These are phyloP conservation scores for Globisporangium radiosum DNA, from an alignment of 352 stramenopile species.

Conservation along the genomic window DNA sequence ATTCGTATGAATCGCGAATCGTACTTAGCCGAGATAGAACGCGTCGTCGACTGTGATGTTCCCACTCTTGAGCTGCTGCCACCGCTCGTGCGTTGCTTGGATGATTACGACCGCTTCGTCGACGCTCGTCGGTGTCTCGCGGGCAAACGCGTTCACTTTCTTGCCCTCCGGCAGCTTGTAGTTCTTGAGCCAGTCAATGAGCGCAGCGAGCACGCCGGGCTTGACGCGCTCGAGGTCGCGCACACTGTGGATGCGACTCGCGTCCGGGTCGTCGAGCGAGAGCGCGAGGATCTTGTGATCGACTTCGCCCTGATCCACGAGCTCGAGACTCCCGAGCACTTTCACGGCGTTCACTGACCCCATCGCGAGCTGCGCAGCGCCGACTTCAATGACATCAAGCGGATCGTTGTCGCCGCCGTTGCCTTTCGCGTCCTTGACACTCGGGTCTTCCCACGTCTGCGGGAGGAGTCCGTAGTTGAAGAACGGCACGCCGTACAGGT, in stretches of 20 bases:
- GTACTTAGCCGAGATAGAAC: constrained; percentile 46
- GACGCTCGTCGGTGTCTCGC: constrained; percentile 47
- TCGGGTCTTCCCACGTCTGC: constrained; percentile 98
- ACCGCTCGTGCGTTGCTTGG: constrained; percentile 56
- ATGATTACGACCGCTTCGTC: constrained; percentile 64
- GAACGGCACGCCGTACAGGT: constrained; percentile 96
- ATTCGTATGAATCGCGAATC: background rate
- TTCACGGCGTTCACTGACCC: constrained; percentile 95
- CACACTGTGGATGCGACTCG: constrained; percentile 78
- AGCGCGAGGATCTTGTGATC: constrained; percentile 99
- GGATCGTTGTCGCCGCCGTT: constrained; percentile 98
- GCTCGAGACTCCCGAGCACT: constrained; percentile 94
- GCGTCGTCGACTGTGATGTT: constrained; percentile 56
- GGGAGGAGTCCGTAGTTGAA: constrained; percentile 99
- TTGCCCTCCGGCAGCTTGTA: constrained; percentile 99
- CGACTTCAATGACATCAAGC: constrained; percentile 98
- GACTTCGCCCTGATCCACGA: constrained; percentile 98
- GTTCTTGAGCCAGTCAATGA: constrained; percentile 96
- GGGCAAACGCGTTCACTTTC: constrained; percentile 89
- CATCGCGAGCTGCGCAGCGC: constrained; percentile 87
- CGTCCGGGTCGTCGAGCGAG: constrained; percentile 83
- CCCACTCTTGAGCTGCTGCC: constrained; percentile 59
- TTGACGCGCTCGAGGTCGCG: constrained; percentile 90
- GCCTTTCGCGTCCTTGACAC: constrained; percentile 71
- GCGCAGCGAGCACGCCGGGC: constrained; percentile 82